A percentile compares a stretch with the other conserved stretches of the same genome.
These are phyloP conservation scores for Stereocaulon alpinum DNA, from an alignment of 495 filamentous ascomycete genomes.

Conservation along the genomic window DNA sequence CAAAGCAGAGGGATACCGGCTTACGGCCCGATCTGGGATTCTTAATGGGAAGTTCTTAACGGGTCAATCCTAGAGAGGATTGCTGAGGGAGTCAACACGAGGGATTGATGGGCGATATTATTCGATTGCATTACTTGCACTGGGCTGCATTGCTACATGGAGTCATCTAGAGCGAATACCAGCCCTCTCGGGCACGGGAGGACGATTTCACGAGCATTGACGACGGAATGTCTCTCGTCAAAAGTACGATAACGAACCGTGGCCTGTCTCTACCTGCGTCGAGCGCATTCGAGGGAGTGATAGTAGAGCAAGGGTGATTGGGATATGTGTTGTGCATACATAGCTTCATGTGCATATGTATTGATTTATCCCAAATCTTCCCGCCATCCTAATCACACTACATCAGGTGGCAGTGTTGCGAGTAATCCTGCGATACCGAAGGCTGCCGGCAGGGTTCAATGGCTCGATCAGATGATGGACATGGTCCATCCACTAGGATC, in stretches of 20 bases:
- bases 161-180: conserved; percentile 1
- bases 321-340: too few relatives aligned
- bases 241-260: not conserved
- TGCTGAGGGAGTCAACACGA: too few relatives aligned
- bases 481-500: too few relatives aligned
- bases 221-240: not conserved
- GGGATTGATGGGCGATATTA: not conserved
- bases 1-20: conserved; percentile 59
- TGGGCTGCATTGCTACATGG: not conserved
- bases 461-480: too few relatives aligned
- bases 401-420: too few relatives aligned
- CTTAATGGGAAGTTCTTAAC: conserved; percentile 48
- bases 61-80: not conserved
- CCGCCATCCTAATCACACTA: too few relatives aligned
- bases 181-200: conserved; percentile 1
- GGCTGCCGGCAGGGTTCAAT: too few relatives aligned
- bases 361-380: too few relatives aligned
- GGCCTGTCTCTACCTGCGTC: not conserved
- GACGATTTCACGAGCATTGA: conserved; percentile 1
- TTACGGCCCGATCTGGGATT: conserved; percentile 76
- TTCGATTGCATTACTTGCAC: not conserved
- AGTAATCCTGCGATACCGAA: too few relatives aligned
- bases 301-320: not conserved
- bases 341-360: too few relatives aligned
- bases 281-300: not conserved